A percentile compares a stretch with the other conserved stretches of the same genome.
Evolutionary conservation across 139 green algal genomes (phyloP).

Genomic region (Zygnema circumcarinatum): DNA sequence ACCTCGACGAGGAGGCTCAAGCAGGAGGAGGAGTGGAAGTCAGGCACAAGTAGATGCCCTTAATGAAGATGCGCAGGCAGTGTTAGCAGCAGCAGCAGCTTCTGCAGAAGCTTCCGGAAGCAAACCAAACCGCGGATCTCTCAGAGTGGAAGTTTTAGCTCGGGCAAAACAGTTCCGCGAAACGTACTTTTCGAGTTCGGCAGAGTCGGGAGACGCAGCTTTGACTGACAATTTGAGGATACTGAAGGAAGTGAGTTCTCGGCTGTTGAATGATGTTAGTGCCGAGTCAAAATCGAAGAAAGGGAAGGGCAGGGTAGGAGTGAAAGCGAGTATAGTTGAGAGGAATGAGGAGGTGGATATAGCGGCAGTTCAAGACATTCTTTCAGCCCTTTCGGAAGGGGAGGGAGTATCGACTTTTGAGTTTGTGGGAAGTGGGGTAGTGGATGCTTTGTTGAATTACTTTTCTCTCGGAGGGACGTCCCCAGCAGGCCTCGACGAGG

Average conservation of each 20-base stretch:
- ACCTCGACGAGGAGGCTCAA: conserved; percentile 11
- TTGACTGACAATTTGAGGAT: conserved; percentile 65
- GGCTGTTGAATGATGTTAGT: not conserved
- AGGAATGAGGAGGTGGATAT: conserved; percentile 15
- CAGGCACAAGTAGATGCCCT: not conserved
- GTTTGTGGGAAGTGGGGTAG: conserved; percentile 81
- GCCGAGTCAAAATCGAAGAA: not conserved
- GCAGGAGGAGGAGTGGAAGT: not conserved
- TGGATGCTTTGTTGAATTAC: conserved; percentile 74
- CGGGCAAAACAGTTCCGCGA: conserved; percentile 24
- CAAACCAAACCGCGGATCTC: not conserved
- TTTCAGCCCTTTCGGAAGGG: conserved; percentile 33
- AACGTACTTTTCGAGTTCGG: conserved; percentile 17
- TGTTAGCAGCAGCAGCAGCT: not conserved
- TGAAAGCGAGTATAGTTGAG: not conserved
- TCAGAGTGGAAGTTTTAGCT: not conserved
- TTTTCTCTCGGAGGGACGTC: conserved; percentile 64
- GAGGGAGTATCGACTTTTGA: conserved; percentile 87
- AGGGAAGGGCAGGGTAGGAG: conserved; percentile 2
- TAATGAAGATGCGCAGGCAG: not conserved
- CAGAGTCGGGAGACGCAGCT: not conserved
- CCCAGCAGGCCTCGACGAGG: not conserved
- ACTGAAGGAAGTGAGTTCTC: conserved; percentile 65
- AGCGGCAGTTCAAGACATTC: conserved; percentile 8
- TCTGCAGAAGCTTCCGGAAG: not conserved